Evolutionary conservation across 208 protist species (phyloP).

Genomic region (Trypanosomatidae sp.): DNA sequence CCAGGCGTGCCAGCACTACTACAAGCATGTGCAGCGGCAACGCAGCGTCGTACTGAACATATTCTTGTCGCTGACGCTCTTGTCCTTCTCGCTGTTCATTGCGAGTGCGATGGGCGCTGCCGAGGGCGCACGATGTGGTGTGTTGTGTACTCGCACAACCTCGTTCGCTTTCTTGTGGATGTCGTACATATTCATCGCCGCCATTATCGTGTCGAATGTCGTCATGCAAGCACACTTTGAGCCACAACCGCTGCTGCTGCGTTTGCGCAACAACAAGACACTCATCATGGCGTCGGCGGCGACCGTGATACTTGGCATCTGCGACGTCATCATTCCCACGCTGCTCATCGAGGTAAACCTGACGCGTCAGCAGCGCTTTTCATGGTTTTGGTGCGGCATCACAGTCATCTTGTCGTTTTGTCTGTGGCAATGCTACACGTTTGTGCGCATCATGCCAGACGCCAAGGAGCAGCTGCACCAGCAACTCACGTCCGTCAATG

Average conservation of each 20-base stretch:
- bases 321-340: slow-evolving; percentile 40
- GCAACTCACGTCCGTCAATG: slow-evolving; percentile 24
- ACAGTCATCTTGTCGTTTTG: slow-evolving; percentile 49
- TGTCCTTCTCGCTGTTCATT: slow-evolving; percentile 41
- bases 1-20: slow-evolving; percentile 38
- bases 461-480: slow-evolving; percentile 26
- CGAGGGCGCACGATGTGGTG: slow-evolving; percentile 17
- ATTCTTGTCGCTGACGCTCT: slow-evolving; percentile 42
- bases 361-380: slow-evolving; percentile 21
- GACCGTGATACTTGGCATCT: slow-evolving; percentile 35
- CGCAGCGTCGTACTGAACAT: slow-evolving; percentile 55
- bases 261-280: slow-evolving; percentile 40
- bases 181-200: slow-evolving; percentile 34
- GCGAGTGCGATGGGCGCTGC: slow-evolving; percentile 24
- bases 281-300: slow-evolving; percentile 36
- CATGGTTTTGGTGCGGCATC: slow-evolving; percentile 63
- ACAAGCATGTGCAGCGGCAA: slow-evolving; percentile 48
- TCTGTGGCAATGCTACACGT: slow-evolving; percentile 56
- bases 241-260: slow-evolving; percentile 45
- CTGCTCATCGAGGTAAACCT: slow-evolving; percentile 59
- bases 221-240: slow-evolving; percentile 78
- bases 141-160: slow-evolving; percentile 13
- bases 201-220: slow-evolving; percentile 58
- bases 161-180: slow-evolving; percentile 50
- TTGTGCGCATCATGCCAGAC: slow-evolving; percentile 40